Evolutionary conservation across 2,329 filamentous ascomycete species (phyloP).

Genomic region (Fusarium piperis): DNA sequence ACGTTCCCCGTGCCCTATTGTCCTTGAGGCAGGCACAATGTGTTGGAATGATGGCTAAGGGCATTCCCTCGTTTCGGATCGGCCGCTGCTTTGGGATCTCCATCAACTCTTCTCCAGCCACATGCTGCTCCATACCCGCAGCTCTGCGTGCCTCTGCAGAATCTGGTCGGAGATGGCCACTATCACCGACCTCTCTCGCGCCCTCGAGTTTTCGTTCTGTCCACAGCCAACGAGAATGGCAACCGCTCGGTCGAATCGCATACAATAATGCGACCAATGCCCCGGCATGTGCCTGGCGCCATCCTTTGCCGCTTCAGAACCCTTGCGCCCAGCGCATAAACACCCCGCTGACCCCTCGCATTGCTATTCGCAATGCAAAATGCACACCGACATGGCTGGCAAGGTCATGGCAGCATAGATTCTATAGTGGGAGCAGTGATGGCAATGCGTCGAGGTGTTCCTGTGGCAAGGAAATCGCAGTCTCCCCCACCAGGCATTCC

Average conservation of each 20-base stretch:
- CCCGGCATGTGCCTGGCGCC: neutral
- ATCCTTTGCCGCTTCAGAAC: conserved; percentile 5
- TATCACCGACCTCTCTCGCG: conserved; percentile 8
- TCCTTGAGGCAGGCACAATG: conserved; percentile 49
- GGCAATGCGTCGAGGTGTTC: conserved; percentile 33
- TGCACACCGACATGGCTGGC: conserved; percentile 1
- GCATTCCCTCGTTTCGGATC: conserved; percentile 48
- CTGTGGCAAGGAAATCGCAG: conserved; percentile 37
- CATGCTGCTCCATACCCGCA: conserved; percentile 28
- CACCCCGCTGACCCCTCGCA: conserved; percentile 1
- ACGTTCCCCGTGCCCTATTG: conserved; percentile 32
- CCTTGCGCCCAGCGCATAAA: conserved; percentile 7
- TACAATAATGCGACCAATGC: conserved; percentile 1
- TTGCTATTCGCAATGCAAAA: neutral
- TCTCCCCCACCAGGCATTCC: conserved; percentile 5
- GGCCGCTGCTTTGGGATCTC: conserved; percentile 48
- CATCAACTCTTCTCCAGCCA: conserved; percentile 36
- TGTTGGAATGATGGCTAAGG: conserved; percentile 54
- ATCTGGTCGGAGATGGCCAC: conserved; percentile 16
- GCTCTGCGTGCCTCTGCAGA: conserved; percentile 25
- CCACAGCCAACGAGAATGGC: conserved; percentile 18
- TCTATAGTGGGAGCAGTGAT: conserved; percentile 26
- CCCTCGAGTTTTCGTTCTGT: conserved; percentile 7
- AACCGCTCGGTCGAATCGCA: conserved; percentile 1
- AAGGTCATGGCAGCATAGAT: conserved; percentile 19